Evolutionary conservation across 116 monocot species (phyloP).

Genomic region (Phalaenopsis hybrid): DNA sequence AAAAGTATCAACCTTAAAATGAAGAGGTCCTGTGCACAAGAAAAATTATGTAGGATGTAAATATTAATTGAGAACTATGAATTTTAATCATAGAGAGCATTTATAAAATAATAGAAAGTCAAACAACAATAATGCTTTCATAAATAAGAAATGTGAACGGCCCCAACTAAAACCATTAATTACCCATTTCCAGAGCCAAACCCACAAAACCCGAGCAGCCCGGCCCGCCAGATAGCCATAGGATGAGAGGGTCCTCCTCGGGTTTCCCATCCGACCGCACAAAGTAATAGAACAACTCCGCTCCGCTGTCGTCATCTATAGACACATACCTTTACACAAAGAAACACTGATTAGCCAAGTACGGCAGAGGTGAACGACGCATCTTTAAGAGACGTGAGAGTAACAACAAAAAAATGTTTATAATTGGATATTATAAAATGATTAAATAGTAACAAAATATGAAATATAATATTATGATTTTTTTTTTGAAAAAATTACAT

Average conservation of each 20-base stretch:
- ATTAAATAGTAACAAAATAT: no score
- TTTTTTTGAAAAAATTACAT: no score
- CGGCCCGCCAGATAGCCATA: conserved; percentile 27
- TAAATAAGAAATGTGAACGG: no score
- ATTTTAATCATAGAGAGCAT: no score
- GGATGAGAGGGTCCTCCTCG: conserved; percentile 24
- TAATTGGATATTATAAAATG: no score
- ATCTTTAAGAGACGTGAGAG: no score
- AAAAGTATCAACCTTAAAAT: neutral
- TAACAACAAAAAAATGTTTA: no score
- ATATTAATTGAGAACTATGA: neutral
- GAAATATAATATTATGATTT: no score
- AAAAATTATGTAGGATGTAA: neutral
- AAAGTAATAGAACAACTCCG: conserved; percentile 30
- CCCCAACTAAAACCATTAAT: neutral
- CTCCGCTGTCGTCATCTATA: conserved; percentile 19
- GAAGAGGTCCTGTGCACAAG: neutral
- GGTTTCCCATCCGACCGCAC: conserved; percentile 24
- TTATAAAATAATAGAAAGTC: no score
- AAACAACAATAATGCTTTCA: no score
- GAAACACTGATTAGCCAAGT: neutral
- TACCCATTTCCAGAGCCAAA: conserved; percentile 22
- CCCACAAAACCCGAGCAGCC: conserved; percentile 17
- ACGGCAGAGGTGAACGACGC: no score
- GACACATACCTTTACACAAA: conserved; percentile 5